Base-by-base conservation (phyloP, 2,329 filamentous ascomycete species). In the Xylaria sp. region DNA sequence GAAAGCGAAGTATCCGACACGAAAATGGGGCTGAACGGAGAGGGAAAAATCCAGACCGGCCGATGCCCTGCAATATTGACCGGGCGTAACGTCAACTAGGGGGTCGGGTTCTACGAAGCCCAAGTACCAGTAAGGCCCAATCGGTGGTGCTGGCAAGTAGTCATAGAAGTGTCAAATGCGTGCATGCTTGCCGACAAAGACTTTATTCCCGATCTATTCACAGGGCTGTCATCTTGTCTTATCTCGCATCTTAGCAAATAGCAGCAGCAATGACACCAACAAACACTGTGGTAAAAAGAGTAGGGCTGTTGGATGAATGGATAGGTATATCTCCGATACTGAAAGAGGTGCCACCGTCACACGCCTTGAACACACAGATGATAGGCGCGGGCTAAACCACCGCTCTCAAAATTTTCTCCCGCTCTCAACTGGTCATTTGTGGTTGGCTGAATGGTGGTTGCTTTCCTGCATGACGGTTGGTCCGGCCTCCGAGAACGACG, bases 401-500 rank as follows among this genome's bases (percentile, higher is more conserved):
- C 15, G 31, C 22, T 38, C 17, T 56, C 13, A 17, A 15, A 38
- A 38, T 47, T 31, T 17, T 25, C 6, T 56, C 33, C 55, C 33
- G 17, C 50, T 51, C 44, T 60, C n/a, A 31, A 31, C 45, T 29
- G 55, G 33, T 45, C 29, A 39, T n/a, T 20, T 50, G 31, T 65
- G 62, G 58, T 65, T 60, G 54, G 55, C 9, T 63, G 27, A 27
- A 3, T 38, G 9, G 29, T 66, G 63, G 65, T 53, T 54, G 29
- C 44, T 58, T 47, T 39, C 59, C 63, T 69, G 64, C 67, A 67
- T 45, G 62, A 53, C 49, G 62, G 58, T 62, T 68, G 38, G 47
- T 25, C 67, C 67, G 67, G 65, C 57, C 53, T 45, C 63, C 63
- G 60, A 66, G 29, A 22, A 31, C 31, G 51, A 67, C 61, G 60